Evolutionary conservation across 495 filamentous ascomycete species (phyloP).

Genomic region (Elasticomyces elasticus): DNA sequence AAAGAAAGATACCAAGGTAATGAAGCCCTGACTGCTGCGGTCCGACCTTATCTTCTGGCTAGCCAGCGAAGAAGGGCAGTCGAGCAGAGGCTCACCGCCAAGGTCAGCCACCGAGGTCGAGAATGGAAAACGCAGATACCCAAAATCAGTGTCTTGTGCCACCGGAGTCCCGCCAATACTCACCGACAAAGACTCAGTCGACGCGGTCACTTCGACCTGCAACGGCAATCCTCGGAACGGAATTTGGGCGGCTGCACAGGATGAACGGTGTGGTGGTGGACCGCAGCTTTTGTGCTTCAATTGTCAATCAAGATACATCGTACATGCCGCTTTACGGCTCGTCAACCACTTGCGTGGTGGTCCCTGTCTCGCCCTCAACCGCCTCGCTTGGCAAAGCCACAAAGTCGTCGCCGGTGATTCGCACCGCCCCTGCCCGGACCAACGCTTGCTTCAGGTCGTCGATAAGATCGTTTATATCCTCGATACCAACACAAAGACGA

Average conservation of each 20-base stretch:
- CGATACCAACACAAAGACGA: constrained; percentile 89
- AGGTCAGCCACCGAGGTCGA: too few species aligned
- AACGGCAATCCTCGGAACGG: neutral
- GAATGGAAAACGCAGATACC: neutral
- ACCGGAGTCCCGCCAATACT: neutral
- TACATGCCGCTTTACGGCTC: constrained; percentile 8
- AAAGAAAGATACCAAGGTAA: too few species aligned
- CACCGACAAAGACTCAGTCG: neutral
- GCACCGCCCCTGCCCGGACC: constrained; percentile 90
- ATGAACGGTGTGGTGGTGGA: too few species aligned
- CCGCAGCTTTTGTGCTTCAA: too few species aligned
- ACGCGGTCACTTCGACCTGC: neutral
- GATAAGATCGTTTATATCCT: constrained; percentile 85
- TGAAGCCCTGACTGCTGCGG: too few species aligned
- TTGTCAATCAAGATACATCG: neutral
- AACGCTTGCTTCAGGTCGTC: constrained; percentile 86
- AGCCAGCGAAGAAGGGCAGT: too few species aligned
- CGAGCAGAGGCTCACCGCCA: too few species aligned
- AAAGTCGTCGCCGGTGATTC: constrained; percentile 68
- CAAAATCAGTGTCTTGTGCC: too few species aligned
- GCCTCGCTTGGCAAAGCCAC: constrained; percentile 38
- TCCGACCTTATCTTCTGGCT: too few species aligned
- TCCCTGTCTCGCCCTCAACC: constrained; percentile 4
- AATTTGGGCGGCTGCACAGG: too few species aligned
- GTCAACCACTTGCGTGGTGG: constrained; percentile 18